Evolutionary conservation across 2,329 filamentous ascomycete genomes (phyloP).

Genomic region (Beauveria sp.): DNA sequence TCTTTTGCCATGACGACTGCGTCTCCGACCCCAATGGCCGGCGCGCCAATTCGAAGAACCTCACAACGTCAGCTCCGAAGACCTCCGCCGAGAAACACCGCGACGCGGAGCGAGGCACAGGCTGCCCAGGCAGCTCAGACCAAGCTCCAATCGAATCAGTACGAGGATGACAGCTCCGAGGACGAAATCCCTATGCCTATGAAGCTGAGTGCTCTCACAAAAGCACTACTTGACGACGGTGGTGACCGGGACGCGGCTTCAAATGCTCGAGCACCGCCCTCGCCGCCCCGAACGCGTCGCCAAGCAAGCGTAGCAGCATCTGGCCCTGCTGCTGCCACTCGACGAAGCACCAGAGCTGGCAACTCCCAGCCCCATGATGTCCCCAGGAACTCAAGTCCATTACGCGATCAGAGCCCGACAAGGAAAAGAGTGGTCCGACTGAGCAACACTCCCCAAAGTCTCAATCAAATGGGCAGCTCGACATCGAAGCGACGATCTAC

Average conservation of each 20-base stretch:
- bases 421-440: conserved; percentile 52
- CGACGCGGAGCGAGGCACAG: conserved; percentile 40
- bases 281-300: conserved; percentile 41
- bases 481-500: conserved; percentile 42
- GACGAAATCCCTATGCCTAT: conserved; percentile 87
- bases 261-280: conserved; percentile 31
- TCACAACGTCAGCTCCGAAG: conserved; percentile 50
- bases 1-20: conserved; percentile 38
- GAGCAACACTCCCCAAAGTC: conserved; percentile 41
- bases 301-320: conserved; percentile 39
- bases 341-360: conserved; percentile 38
- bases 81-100: conserved; percentile 36
- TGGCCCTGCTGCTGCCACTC: conserved; percentile 34
- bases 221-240: conserved; percentile 67
- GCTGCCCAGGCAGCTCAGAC: conserved; percentile 21
- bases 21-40: conserved; percentile 48
- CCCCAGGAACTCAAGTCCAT: conserved; percentile 38
- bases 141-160: conserved; percentile 34
- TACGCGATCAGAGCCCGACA: conserved; percentile 43
- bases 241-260: conserved; percentile 40
- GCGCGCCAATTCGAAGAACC: conserved; percentile 42
- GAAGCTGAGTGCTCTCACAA: conserved; percentile 89
- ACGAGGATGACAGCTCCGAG: conserved; percentile 75
- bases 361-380: conserved; percentile 35
- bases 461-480: conserved; percentile 29